phyloP scores from a whole-genome alignment of 306 rosid genomes.

The Nissolia schottii region DNA sequence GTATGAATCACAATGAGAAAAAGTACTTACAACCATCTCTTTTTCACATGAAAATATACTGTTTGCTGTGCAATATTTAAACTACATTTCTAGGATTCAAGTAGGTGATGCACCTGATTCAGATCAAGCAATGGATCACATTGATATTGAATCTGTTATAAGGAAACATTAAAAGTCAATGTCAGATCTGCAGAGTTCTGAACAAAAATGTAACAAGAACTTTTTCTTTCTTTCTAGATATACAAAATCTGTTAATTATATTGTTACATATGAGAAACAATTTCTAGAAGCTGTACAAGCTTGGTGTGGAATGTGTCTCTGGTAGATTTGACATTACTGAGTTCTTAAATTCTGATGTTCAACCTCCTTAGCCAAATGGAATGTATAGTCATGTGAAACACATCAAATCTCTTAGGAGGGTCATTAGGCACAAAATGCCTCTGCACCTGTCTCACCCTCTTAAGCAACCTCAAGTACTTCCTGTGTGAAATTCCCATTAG shows the following conservation, averaged over 20 bases:
- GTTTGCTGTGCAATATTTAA: neutral
- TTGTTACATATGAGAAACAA: neutral
- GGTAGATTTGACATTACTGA: neutral
- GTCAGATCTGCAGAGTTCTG: neutral
- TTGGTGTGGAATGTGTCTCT: slow-evolving; percentile 1
- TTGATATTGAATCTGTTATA: neutral
- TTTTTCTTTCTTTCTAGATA: neutral
- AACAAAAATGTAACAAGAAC: neutral
- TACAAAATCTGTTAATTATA: slow-evolving; percentile 8
- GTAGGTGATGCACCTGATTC: neutral
- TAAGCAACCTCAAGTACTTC: slow-evolving; percentile 38
- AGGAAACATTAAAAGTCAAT: neutral
- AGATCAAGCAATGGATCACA: neutral
- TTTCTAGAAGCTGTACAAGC: neutral
- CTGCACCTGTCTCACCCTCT: slow-evolving; percentile 45
- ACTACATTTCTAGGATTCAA: neutral
- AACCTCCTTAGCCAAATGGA: slow-evolving; percentile 63
- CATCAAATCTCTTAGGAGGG: slow-evolving; percentile 48
- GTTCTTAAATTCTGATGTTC: slow-evolving; percentile 39
- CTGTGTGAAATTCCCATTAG: slow-evolving; percentile 45
- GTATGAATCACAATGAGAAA: neutral
- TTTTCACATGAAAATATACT: neutral
- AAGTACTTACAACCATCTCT: neutral
- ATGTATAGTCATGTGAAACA: slow-evolving; percentile 54
- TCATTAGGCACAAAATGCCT: slow-evolving; percentile 58